A percentile compares a stretch with the other conserved stretches of the same genome.
phyloP scores from a whole-genome alignment of 768 basidiomycete species.

The Sarcomyxa edulis region DNA sequence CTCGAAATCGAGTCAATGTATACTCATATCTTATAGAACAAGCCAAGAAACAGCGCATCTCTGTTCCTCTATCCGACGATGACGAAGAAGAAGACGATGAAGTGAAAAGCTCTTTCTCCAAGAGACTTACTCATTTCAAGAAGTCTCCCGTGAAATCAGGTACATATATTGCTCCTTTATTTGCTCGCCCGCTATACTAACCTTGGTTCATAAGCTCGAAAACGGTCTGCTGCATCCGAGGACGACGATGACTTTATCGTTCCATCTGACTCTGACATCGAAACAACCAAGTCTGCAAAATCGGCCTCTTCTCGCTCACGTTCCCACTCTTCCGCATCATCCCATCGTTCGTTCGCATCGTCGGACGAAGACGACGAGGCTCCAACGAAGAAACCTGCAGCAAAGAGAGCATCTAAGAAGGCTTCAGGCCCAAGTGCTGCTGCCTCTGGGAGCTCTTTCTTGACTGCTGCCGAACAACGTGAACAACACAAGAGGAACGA shows the following conservation, averaged over 20 bases:
- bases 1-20: slow-evolving; percentile 9
- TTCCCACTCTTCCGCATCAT: slow-evolving; percentile 28
- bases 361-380: slow-evolving; percentile 26
- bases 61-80: slow-evolving; percentile 46
- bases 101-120: slow-evolving; percentile 44
- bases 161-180: slow-evolving; percentile 17
- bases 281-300: slow-evolving; percentile 39
- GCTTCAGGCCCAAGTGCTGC: slow-evolving; percentile 14
- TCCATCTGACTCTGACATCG: slow-evolving; percentile 59
- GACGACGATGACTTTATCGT: slow-evolving; percentile 75
- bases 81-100: slow-evolving; percentile 46
- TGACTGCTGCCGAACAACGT: slow-evolving; percentile 81
- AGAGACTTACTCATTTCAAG: slow-evolving; percentile 58
- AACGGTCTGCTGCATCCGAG: slow-evolving; percentile 34
- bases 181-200: slow-evolving; percentile 1
- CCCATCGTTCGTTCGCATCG: slow-evolving; percentile 34
- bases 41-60: slow-evolving; percentile 59
- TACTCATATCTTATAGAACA: slow-evolving; percentile 26
- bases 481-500: slow-evolving; percentile 73
- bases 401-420: slow-evolving; percentile 10
- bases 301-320: slow-evolving; percentile 42
- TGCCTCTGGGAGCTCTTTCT: slow-evolving; percentile 40
- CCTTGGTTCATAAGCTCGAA: slow-evolving; percentile 26
- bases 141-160: slow-evolving; percentile 56
- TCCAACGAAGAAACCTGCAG: slow-evolving; percentile 21